A percentile compares a stretch with the other conserved stretches of the same genome.
Evolutionary conservation across 345 rosid genomes (phyloP).

Genomic region (Lepidium aucheri): DNA sequence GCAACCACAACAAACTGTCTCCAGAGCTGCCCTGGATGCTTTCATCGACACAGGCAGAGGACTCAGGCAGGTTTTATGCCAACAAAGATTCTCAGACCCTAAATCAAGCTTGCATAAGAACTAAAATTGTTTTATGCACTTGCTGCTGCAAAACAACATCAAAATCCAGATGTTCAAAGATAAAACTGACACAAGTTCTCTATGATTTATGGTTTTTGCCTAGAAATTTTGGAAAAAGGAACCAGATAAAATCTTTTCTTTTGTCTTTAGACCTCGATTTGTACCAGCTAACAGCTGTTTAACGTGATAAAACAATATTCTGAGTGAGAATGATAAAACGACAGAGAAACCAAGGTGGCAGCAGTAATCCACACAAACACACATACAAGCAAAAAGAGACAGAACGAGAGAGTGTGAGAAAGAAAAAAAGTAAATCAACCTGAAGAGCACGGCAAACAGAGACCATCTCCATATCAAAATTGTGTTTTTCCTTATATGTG

Average conservation of each 20-base stretch:
- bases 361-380: not conserved
- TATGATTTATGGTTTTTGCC: slow-evolving; percentile 11
- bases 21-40: slow-evolving; percentile 8
- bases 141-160: slow-evolving; percentile 10
- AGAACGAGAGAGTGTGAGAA: not conserved
- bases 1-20: slow-evolving; percentile 21
- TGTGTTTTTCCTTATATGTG: slow-evolving; percentile 60
- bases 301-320: not conserved
- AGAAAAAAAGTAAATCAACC: slow-evolving; percentile 36
- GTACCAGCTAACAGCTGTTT: not conserved
- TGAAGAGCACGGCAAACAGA: slow-evolving; percentile 62
- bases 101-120: slow-evolving; percentile 15
- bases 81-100: slow-evolving; percentile 20
- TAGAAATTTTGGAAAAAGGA: not conserved
- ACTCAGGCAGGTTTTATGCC: slow-evolving; percentile 15
- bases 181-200: not conserved
- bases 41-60: slow-evolving; percentile 23
- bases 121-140: slow-evolving; percentile 20
- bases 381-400: not conserved
- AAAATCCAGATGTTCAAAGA: slow-evolving; percentile 14
- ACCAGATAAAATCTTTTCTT: not conserved
- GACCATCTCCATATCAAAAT: slow-evolving; percentile 75
- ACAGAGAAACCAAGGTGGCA: not conserved
- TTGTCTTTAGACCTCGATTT: not conserved
- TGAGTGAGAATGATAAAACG: not conserved